Conservation (phyloP, 2,329 filamentous ascomycete species). For the Verticillium nonalfalfae region DNA sequence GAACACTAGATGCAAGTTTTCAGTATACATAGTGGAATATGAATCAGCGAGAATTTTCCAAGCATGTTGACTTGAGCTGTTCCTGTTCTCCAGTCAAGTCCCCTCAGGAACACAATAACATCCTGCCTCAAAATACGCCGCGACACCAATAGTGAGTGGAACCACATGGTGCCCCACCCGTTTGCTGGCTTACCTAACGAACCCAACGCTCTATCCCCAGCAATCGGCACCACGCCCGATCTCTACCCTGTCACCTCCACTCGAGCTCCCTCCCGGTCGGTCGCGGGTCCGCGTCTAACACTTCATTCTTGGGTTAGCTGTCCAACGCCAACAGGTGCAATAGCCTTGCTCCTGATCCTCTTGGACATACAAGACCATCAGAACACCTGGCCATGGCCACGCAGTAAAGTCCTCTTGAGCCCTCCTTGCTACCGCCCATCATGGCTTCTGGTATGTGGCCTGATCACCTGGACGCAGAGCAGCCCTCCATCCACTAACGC, state of each 20-base stretch:
- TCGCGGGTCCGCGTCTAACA: not conserved
- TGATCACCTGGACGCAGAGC: not conserved
- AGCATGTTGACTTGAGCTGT: too few species aligned
- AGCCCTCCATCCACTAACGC: not conserved
- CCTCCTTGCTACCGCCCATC: not conserved
- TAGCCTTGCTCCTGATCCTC: not conserved
- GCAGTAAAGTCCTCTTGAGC: not conserved
- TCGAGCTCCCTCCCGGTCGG: not conserved
- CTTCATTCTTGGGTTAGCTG: not conserved
- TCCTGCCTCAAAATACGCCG: too few species aligned
- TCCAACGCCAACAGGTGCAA: not conserved
- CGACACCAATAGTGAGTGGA: too few species aligned
- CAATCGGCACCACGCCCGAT: not conserved
- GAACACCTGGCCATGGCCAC: not conserved
- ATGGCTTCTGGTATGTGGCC: constrained; percentile 12
- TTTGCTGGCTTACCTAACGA: not conserved
- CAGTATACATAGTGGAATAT: too few species aligned
- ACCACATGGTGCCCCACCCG: not conserved
- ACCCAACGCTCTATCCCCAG: not conserved
- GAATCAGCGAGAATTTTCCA: too few species aligned
- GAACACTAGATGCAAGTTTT: too few species aligned
- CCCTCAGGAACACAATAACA: too few species aligned
- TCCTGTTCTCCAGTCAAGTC: too few species aligned
- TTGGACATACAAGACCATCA: not conserved
- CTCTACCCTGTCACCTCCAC: not conserved